Evolutionary conservation across 495 filamentous ascomycete genomes (phyloP), one percentile per base, ranked within the genome.

Genomic region (Lentithecium fluviatile): DNA sequence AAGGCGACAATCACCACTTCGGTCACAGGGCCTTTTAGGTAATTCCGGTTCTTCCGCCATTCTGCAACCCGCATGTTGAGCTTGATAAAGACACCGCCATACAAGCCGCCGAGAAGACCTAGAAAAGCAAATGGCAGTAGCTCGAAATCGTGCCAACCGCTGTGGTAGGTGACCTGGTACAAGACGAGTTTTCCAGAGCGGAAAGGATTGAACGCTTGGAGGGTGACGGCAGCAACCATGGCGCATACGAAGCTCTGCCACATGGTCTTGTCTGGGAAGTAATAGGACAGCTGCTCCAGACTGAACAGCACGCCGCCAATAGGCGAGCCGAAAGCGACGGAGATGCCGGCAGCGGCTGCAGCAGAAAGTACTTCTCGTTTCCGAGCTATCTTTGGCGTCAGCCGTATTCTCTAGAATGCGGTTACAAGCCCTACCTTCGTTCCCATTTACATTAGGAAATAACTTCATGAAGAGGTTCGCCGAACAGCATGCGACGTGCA

Each of bases 211-310:
- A 96, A 82, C 26, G 89, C 89, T 71, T 98, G 93, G 25, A 98
- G 75, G 15, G 90, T 90, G 8, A 97, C 90, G 15, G 95, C 92
- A 15, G 94, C 94, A 11, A 96, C 88, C 92, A 97, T 97, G 68
- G 94, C 94, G 67, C 93, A 96, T 17, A 98, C 94, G 75, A 98
- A 97, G 70, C 90, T 95, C 70, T 97, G 93, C 94, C 94, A 98
- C 94, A 98, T 98, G 0, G 94, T 96, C 71, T 97, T 97, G 69
- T 98, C 94, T 1, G 94, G 94, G 64, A 98, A 98, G 73, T 97
- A 98, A 76, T 97, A 98, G 72, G 87, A 88, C 68, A 96, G 90
- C 79, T 97, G 93, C 74, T 97, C 93, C 23, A 97, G 75, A 54
- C 91, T 90, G 72, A 97, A 75, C 11, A 75, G 65, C 10, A 74